Percentiles rank a stretch among this genome's conserved stretches.
These are phyloP conservation scores for Salvia hispanica DNA, from an alignment of 257 asterid genomes.

Conservation along the genomic window DNA sequence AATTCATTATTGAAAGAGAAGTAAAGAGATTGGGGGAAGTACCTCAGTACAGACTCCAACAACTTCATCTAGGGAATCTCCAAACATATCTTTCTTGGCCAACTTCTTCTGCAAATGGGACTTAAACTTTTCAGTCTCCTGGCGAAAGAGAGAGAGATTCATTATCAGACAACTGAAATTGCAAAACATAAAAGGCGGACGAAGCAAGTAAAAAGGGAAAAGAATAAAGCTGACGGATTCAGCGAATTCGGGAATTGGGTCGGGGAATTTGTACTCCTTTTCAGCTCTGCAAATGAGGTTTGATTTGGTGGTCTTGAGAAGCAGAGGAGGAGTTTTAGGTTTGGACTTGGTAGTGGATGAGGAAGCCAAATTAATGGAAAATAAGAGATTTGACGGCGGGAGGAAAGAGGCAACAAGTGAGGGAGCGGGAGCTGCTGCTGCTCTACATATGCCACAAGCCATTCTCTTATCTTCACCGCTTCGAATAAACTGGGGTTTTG, in stretches of 20 bases:
- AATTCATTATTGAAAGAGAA: background rate
- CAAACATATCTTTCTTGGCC: slow-evolving; percentile 79
- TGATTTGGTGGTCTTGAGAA: slow-evolving; percentile 16
- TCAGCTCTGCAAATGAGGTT: slow-evolving; percentile 68
- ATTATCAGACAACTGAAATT: background rate
- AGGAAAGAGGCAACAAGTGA: slow-evolving; percentile 23
- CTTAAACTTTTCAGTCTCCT: slow-evolving; percentile 85
- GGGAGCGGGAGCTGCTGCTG: slow-evolving; percentile 8
- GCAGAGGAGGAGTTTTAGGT: slow-evolving; percentile 20
- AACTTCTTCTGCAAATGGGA: slow-evolving; percentile 61
- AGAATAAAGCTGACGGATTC: slow-evolving; percentile 54
- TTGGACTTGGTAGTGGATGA: background rate
- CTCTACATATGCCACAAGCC: slow-evolving; percentile 32
- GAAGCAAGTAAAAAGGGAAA: background rate
- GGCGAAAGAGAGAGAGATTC: slow-evolving; percentile 10
- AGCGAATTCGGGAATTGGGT: slow-evolving; percentile 96
- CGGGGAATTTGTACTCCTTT: slow-evolving; percentile 85
- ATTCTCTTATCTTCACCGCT: slow-evolving; percentile 30
- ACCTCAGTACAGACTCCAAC: slow-evolving; percentile 88
- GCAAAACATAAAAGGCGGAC: background rate
- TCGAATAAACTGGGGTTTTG: background rate
- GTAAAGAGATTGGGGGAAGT: background rate
- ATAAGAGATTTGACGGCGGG: slow-evolving; percentile 27
- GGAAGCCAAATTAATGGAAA: slow-evolving; percentile 22
- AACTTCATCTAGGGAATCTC: slow-evolving; percentile 77